Percentiles rank a stretch among this genome's conserved stretches.
Evolutionary conservation across 1,284 basidiomycete genomes (phyloP).

Genomic region (Neotropicomus parvogracilis): DNA sequence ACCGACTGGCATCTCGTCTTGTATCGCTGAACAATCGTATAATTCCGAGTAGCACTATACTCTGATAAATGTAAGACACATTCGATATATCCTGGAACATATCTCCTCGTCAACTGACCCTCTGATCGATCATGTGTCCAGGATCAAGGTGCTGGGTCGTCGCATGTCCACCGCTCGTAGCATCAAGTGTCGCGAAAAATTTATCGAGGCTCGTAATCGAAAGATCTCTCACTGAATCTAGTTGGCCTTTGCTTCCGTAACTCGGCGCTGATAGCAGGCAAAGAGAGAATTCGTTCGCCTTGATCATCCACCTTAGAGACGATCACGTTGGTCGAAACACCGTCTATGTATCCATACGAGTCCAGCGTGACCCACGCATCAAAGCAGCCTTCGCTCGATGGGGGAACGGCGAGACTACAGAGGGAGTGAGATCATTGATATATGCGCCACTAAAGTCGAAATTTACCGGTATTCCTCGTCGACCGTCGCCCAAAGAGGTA

Average conservation of each 20-base stretch:
- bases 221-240: background rate
- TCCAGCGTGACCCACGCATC: constrained; percentile 22
- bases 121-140: too few species aligned
- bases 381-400: constrained; percentile 19
- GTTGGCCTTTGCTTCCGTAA: constrained; percentile 5
- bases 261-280: constrained; percentile 16
- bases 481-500: constrained; percentile 20
- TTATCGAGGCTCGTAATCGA: background rate
- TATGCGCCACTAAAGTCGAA: background rate
- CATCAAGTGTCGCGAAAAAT: background rate
- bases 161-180: too few species aligned
- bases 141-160: too few species aligned
- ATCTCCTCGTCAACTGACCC: too few species aligned
- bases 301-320: background rate
- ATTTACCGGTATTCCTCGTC: constrained; percentile 21
- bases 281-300: constrained; percentile 9
- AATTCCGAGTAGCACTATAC: too few species aligned
- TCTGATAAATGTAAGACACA: too few species aligned
- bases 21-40: too few species aligned
- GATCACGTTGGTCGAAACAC: constrained; percentile 24
- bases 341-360: constrained; percentile 25
- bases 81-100: too few species aligned
- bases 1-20: too few species aligned
- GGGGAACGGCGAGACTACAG: constrained; percentile 14
- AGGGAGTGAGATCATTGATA: background rate